Evolutionary conservation across 148 eudicot species (phyloP).

Genomic region (Camellia granthamiana): DNA sequence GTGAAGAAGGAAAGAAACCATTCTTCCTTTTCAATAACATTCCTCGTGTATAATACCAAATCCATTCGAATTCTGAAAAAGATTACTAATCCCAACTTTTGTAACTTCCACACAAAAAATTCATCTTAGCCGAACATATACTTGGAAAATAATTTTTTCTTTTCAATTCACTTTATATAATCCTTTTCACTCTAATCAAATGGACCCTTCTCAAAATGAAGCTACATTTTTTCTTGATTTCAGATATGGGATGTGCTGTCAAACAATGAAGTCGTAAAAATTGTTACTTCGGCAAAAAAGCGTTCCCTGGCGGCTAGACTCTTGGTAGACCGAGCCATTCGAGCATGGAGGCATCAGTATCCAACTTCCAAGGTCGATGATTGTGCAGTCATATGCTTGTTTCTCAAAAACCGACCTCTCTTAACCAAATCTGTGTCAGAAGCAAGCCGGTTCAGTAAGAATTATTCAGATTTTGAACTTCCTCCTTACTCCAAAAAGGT

Average conservation of each 20-base stretch:
- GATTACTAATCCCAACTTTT: no score
- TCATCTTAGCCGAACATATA: no score
- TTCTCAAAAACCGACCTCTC: constrained; percentile 42
- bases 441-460: constrained; percentile 24
- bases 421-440: constrained; percentile 42
- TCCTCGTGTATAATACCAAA: no score
- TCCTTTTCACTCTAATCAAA: no score
- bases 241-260: constrained; percentile 91
- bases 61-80: no score
- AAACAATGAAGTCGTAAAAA: constrained; percentile 65
- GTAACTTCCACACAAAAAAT: no score
- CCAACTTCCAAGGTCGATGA: constrained; percentile 69
- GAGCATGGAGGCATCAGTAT: constrained; percentile 69
- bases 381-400: constrained; percentile 62
- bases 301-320: constrained; percentile 69
- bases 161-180: no score
- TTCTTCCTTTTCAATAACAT: no score
- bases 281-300: constrained; percentile 57
- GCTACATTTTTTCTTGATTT: background rate
- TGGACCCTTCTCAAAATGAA: background rate
- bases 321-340: constrained; percentile 50
- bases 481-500: background rate
- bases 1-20: no score
- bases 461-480: constrained; percentile 6
- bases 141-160: no score